phyloP scores from a whole-genome alignment of 2,329 filamentous ascomycete genomes.

The Dothidotthia symphoricarpi region DNA sequence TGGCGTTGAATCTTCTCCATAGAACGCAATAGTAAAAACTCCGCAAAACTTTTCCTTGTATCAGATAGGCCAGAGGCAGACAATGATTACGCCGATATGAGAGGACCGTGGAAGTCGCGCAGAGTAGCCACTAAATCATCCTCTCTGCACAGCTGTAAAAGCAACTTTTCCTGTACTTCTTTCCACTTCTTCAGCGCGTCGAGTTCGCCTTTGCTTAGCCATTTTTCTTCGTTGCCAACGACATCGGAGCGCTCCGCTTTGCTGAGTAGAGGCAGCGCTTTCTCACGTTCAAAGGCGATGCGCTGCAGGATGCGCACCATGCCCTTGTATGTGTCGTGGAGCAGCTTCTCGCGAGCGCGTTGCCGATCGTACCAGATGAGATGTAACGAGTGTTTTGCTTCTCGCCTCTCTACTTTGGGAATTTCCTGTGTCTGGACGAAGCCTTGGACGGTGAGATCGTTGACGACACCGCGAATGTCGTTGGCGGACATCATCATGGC shows the following conservation, averaged over 20 bases:
- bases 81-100: constrained; percentile 22
- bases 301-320: constrained; percentile 85
- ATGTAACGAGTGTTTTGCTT: constrained; percentile 81
- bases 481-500: constrained; percentile 80
- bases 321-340: constrained; percentile 83
- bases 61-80: too few species aligned
- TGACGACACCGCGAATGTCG: constrained; percentile 80
- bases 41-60: neutral
- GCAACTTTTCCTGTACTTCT: constrained; percentile 65
- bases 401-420: constrained; percentile 78
- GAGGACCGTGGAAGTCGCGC: constrained; percentile 57
- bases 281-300: constrained; percentile 70
- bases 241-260: constrained; percentile 86
- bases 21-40: too few species aligned
- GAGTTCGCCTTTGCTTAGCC: constrained; percentile 72
- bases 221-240: constrained; percentile 76
- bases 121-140: constrained; percentile 84
- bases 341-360: constrained; percentile 65
- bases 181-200: constrained; percentile 64
- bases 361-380: constrained; percentile 88
- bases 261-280: constrained; percentile 69
- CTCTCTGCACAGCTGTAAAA: constrained; percentile 74
- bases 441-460: constrained; percentile 80
- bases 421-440: constrained; percentile 92
- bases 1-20: constrained; percentile 5